These are phyloP conservation scores for Pythium phragmiticola DNA, from an alignment of 352 stramenopile species.

Conservation along the genomic window DNA sequence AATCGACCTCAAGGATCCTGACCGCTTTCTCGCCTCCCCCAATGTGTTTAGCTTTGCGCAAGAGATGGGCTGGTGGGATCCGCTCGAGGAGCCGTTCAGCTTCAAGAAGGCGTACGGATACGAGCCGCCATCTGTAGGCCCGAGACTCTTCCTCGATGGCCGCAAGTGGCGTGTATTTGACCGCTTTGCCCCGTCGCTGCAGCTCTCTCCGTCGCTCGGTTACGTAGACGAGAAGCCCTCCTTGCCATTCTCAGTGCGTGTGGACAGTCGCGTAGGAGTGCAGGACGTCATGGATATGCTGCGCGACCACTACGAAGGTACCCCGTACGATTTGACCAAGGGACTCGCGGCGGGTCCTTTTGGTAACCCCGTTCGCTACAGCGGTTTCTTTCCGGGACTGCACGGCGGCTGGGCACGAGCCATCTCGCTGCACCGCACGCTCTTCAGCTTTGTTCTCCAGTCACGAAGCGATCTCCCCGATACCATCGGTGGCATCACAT, in stretches of 20 bases:
- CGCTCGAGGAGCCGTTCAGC: slow-evolving; percentile 47
- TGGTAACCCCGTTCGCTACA: slow-evolving; percentile 37
- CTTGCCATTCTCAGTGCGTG: slow-evolving; percentile 87
- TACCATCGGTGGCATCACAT: slow-evolving; percentile 50
- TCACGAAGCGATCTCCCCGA: slow-evolving; percentile 36
- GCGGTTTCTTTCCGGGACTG: slow-evolving; percentile 44
- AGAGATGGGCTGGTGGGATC: slow-evolving; percentile 86
- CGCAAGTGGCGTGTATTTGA: slow-evolving; percentile 90
- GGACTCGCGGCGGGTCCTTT: slow-evolving; percentile 87
- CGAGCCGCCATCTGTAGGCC: slow-evolving; percentile 42
- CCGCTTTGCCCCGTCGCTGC: slow-evolving; percentile 71
- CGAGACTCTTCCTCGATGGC: slow-evolving; percentile 63
- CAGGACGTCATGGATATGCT: slow-evolving; percentile 83
- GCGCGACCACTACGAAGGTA: slow-evolving; percentile 91
- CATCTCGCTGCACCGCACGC: slow-evolving; percentile 91
- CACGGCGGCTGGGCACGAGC: slow-evolving; percentile 83
- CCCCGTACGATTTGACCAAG: slow-evolving; percentile 85
- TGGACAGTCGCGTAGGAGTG: slow-evolving; percentile 56
- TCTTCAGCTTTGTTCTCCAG: slow-evolving; percentile 84
- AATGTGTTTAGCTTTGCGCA: slow-evolving; percentile 85
- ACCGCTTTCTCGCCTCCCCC: slow-evolving; percentile 86
- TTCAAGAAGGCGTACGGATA: slow-evolving; percentile 74
- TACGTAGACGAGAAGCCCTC: slow-evolving; percentile 57
- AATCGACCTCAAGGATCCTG: slow-evolving; percentile 71
- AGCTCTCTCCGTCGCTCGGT: slow-evolving; percentile 59